A percentile compares a stretch with the other conserved stretches of the same genome.
Conservation (phyloP, 352 stramenopile species). For the Phytophthora macrochlamydospora region DNA sequence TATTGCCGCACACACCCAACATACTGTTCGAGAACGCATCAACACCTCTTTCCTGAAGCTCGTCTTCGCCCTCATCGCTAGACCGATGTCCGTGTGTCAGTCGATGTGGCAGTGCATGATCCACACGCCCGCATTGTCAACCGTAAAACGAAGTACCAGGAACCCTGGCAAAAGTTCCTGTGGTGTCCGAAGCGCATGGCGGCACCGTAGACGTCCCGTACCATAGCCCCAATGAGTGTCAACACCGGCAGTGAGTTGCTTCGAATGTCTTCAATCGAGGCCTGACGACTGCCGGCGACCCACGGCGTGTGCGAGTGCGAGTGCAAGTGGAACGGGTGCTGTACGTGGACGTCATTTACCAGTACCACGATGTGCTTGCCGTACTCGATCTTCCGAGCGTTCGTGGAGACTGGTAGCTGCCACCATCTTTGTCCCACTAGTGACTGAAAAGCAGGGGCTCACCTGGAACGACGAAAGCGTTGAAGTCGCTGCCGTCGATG, state of each 20-base stretch:
- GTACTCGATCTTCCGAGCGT: slow-evolving; percentile 24
- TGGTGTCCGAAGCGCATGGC: slow-evolving; percentile 5
- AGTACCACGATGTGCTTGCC: slow-evolving; percentile 42
- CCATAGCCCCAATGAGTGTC: slow-evolving; percentile 14
- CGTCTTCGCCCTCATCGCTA: neutral
- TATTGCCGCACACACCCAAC: too few relatives aligned
- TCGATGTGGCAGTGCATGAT: slow-evolving; percentile 3
- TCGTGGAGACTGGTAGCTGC: slow-evolving; percentile 11
- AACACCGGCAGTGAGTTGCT: slow-evolving; percentile 4
- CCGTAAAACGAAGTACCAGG: slow-evolving; percentile 29
- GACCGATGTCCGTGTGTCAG: neutral
- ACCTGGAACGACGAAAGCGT: neutral
- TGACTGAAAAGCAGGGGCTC: slow-evolving; percentile 19
- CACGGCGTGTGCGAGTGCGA: slow-evolving; percentile 10
- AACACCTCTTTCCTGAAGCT: neutral
- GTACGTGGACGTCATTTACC: slow-evolving; percentile 21
- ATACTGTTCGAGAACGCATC: too few relatives aligned
- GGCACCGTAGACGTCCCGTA: slow-evolving; percentile 9
- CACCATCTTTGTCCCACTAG: slow-evolving; percentile 11
- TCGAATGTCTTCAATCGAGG: neutral
- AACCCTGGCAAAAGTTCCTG: slow-evolving; percentile 5
- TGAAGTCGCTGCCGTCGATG: slow-evolving; percentile 11
- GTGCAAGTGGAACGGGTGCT: slow-evolving; percentile 37
- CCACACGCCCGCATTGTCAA: slow-evolving; percentile 28
- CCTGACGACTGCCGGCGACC: slow-evolving; percentile 13